Evolutionary conservation across 257 asterid genomes (phyloP).

Genomic region (Rauvolfia tetraphylla): DNA sequence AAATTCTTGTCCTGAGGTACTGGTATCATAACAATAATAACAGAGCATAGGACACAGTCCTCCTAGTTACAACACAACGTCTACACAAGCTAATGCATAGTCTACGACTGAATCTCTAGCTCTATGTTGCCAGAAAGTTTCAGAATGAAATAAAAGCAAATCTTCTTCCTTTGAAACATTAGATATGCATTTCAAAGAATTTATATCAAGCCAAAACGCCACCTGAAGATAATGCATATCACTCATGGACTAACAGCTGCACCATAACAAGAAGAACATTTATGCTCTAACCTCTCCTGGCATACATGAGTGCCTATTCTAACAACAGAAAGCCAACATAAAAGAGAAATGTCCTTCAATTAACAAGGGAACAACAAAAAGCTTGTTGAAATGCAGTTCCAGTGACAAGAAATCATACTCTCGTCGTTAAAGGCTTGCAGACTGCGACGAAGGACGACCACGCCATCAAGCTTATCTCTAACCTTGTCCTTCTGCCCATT

Average conservation of each 20-base stretch:
- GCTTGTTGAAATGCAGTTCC: not conserved
- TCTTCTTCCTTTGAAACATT: not conserved
- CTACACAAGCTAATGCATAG: not conserved
- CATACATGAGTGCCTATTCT: not conserved
- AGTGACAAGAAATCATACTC: not conserved
- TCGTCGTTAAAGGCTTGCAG: conserved; percentile 47
- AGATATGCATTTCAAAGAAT: not conserved
- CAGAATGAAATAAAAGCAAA: not conserved
- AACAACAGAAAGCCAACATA: not conserved
- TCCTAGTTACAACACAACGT: not conserved
- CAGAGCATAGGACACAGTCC: not conserved
- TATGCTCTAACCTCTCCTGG: not conserved
- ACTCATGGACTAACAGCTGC: not conserved
- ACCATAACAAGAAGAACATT: not conserved
- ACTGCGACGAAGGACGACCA: conserved; percentile 43
- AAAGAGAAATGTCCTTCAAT: not conserved
- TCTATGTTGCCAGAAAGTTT: not conserved
- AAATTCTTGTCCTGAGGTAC: not conserved
- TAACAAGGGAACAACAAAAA: not conserved
- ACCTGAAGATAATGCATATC: not conserved
- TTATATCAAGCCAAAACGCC: not conserved
- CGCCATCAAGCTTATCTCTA: conserved; percentile 54
- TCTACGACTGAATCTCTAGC: not conserved
- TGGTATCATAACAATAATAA: not conserved
- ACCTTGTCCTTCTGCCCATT: conserved; percentile 57